Evolutionary conservation across 495 filamentous ascomycete species (phyloP), one percentile per base, ranked within the genome.

Genomic region (Xanthoparmelia taractica): DNA sequence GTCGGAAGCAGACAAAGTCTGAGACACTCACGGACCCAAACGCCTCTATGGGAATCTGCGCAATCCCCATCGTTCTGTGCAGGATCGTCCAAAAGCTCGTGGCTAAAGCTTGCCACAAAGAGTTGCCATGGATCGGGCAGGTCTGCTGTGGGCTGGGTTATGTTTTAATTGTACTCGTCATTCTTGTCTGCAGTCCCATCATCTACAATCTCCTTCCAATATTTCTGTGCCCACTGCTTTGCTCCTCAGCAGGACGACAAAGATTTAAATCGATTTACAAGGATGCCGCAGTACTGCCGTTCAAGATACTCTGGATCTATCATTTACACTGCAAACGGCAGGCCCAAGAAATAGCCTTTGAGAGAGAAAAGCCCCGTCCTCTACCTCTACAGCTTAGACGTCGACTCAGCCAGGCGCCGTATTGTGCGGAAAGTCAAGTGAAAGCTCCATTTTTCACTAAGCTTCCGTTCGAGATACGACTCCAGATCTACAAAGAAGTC

Each of bases 401-500:
- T 12, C 47, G 61, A 20, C 57, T 64, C 8, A 67, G 62, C 25
- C 27, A 34, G 29, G 50, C 25, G 29, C 55, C 37, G 33, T 20
- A 27, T 8, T n/a, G 58, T 5, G 25, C 52, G 11, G 45, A 58
- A 25, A 11, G 54, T 25, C 66, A 65, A 52, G n/a, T 58, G 27
- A 34, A n/a, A 20, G 57, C 66, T 18, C 15, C 41, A 6, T 54
- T 67, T 1, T 61, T 67, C 31, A 52, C 50, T 8, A 67, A 65
- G 36, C 52, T 67, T 41, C 66, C 66, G 7, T 40, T 59, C 25
- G 66, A 67, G 33, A 41, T 67, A 40, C 62, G 66, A 15, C 34
- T 67, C 10, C 54, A 63, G n/a, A 62, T 67, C 17, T 67, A 67
- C 58, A 64, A 40, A 27, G 8, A 67, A 8, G 62, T 65, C 25